These are phyloP conservation scores for Xylaria acuta DNA, from an alignment of 495 filamentous ascomycete species.

Conservation along the genomic window DNA sequence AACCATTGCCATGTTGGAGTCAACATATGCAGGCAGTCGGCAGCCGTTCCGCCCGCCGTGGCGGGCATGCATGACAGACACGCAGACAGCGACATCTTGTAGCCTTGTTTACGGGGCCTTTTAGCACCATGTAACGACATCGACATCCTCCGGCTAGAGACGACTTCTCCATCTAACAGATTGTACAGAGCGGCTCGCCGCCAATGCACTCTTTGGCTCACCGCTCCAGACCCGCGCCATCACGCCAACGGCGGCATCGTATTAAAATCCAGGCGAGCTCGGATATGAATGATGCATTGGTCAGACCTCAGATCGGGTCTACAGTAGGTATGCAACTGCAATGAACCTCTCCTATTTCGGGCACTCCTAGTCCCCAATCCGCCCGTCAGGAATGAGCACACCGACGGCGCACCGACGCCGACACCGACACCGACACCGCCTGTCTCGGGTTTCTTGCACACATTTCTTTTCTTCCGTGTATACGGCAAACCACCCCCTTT, in stretches of 20 bases:
- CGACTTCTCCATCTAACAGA: conserved; percentile 22
- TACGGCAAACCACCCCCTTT: neutral
- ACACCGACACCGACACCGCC: conserved; percentile 22
- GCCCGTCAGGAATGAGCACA: conserved; percentile 14
- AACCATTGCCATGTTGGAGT: conserved; percentile 21
- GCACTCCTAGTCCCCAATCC: neutral
- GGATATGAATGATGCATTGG: conserved; percentile 1
- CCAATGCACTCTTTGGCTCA: conserved; percentile 24
- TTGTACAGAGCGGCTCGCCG: conserved; percentile 22
- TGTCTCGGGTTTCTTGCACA: neutral
- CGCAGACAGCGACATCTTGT: conserved; percentile 11
- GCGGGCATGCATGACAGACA: conserved; percentile 22
- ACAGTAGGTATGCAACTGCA: neutral
- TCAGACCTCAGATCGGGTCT: conserved; percentile 17
- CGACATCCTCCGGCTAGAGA: neutral
- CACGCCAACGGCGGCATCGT: conserved; percentile 28
- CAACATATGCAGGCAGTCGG: conserved; percentile 24
- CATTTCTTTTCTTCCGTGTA: neutral
- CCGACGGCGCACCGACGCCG: conserved; percentile 11
- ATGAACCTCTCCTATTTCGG: conserved; percentile 17
- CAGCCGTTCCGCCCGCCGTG: conserved; percentile 26
- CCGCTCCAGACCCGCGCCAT: conserved; percentile 22
- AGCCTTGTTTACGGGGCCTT: conserved; percentile 30
- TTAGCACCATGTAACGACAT: conserved; percentile 11
- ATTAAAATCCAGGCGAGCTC: conserved; percentile 10